Evolutionary conservation across 2,329 filamentous ascomycete species (phyloP).

Genomic region (Coleophoma eucalyptorum): DNA sequence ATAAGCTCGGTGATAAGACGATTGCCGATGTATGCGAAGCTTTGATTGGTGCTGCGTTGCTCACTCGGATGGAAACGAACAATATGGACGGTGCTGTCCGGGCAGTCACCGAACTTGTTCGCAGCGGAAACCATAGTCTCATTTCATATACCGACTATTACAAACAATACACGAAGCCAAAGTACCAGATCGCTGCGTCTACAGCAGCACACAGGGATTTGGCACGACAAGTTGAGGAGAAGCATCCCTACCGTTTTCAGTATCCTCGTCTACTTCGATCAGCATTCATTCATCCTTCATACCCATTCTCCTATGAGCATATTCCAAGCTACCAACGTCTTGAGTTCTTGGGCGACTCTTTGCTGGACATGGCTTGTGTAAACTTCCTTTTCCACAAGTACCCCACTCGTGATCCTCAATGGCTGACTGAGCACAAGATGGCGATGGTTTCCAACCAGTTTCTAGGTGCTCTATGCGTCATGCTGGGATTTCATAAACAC

Average conservation of each 20-base stretch:
- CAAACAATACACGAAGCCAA: slow-evolving; percentile 61
- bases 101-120: slow-evolving; percentile 67
- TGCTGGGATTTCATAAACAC: slow-evolving; percentile 73
- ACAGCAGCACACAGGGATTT: slow-evolving; percentile 68
- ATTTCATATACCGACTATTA: slow-evolving; percentile 70
- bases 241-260: slow-evolving; percentile 62
- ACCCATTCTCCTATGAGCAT: slow-evolving; percentile 68
- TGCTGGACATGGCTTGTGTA: slow-evolving; percentile 83
- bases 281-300: slow-evolving; percentile 86
- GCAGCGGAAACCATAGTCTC: slow-evolving; percentile 66
- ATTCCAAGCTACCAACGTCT: slow-evolving; percentile 87
- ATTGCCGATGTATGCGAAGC: slow-evolving; percentile 95
- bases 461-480: slow-evolving; percentile 75
- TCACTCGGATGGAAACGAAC: slow-evolving; percentile 36
- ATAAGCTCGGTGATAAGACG: slow-evolving; percentile 79
- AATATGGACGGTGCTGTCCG: slow-evolving; percentile 55
- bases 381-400: slow-evolving; percentile 76
- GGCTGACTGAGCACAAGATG: slow-evolving; percentile 98
- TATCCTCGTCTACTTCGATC: slow-evolving; percentile 75
- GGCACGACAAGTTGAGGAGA: slow-evolving; percentile 56
- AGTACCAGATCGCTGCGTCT: slow-evolving; percentile 61
- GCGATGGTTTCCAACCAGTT: slow-evolving; percentile 99
- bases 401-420: slow-evolving; percentile 82
- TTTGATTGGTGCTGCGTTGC: slow-evolving; percentile 79
- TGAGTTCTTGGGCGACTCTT: slow-evolving; percentile 86